Conservation (phyloP, 306 rosid species). For the Canavalia gladiata region DNA sequence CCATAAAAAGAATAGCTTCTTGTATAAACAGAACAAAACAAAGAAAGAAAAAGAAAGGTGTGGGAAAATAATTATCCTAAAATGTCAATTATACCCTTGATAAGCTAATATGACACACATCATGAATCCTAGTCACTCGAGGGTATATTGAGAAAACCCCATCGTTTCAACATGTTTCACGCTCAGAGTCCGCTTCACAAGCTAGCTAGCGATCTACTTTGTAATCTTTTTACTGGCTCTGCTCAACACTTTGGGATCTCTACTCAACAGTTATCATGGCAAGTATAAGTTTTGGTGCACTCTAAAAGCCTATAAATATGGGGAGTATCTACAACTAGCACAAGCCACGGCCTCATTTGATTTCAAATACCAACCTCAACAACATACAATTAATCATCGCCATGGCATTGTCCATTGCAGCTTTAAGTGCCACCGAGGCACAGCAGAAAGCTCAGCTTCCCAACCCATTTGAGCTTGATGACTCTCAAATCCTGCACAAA, state of each 20-base stretch:
- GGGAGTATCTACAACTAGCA: not conserved
- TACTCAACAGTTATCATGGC: not conserved
- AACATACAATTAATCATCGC: not conserved
- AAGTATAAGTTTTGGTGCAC: not conserved
- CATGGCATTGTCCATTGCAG: constrained; percentile 17
- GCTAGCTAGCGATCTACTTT: not conserved
- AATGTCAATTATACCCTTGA: not conserved
- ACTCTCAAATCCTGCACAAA: constrained; percentile 23
- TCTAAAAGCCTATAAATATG: constrained; percentile 17
- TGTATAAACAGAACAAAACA: not conserved
- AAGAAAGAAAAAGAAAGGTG: not conserved
- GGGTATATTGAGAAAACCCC: constrained; percentile 23
- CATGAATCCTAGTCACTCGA: not conserved
- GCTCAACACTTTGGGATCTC: not conserved
- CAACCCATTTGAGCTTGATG: constrained; percentile 30
- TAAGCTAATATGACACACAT: not conserved
- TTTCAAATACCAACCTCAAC: not conserved
- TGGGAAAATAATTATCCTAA: not conserved
- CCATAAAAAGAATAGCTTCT: not conserved
- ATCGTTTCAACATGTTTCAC: constrained; percentile 31
- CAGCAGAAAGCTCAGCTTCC: constrained; percentile 43
- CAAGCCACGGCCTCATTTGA: not conserved
- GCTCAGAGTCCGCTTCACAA: constrained; percentile 14
- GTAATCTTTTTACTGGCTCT: not conserved
- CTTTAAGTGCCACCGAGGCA: not conserved